A percentile compares a stretch with the other conserved stretches of the same genome.
These are phyloP conservation scores for Talaromyces verruculosus DNA, from an alignment of 2,329 filamentous ascomycete genomes.

Conservation along the genomic window DNA sequence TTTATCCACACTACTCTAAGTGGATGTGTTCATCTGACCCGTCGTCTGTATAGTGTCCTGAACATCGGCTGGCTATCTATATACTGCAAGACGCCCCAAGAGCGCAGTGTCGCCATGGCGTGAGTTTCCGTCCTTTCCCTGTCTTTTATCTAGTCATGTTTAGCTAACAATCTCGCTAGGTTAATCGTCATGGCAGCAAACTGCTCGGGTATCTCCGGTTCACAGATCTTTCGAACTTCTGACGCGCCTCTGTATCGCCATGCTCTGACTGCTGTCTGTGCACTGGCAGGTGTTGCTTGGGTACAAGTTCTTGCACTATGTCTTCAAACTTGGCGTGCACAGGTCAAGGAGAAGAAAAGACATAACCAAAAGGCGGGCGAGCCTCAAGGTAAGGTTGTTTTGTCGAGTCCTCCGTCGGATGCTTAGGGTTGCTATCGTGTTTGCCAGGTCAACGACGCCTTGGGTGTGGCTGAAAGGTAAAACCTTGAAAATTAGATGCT, in stretches of 20 bases:
- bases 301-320: constrained; percentile 14
- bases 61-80: constrained; percentile 63
- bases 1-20: background rate
- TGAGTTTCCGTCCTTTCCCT: constrained; percentile 29
- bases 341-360: background rate
- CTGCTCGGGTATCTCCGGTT: constrained; percentile 20
- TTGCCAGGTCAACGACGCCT: too few species aligned
- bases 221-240: constrained; percentile 20
- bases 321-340: constrained; percentile 13
- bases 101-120: constrained; percentile 62
- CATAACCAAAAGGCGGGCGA: background rate
- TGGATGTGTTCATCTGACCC: background rate
- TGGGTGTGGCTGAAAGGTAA: too few species aligned
- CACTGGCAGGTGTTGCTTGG: constrained; percentile 15
- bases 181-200: constrained; percentile 62
- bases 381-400: background rate
- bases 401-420: background rate
- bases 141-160: background rate
- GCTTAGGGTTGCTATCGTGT: background rate
- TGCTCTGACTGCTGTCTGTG: constrained; percentile 17
- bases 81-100: constrained; percentile 56
- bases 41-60: constrained; percentile 35
- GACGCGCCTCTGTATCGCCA: constrained; percentile 20
- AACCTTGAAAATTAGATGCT: too few species aligned
- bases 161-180: constrained; percentile 23